Conservation (phyloP, 148 eudicot genomes). For the Rhododendron griersonianum region DNA sequence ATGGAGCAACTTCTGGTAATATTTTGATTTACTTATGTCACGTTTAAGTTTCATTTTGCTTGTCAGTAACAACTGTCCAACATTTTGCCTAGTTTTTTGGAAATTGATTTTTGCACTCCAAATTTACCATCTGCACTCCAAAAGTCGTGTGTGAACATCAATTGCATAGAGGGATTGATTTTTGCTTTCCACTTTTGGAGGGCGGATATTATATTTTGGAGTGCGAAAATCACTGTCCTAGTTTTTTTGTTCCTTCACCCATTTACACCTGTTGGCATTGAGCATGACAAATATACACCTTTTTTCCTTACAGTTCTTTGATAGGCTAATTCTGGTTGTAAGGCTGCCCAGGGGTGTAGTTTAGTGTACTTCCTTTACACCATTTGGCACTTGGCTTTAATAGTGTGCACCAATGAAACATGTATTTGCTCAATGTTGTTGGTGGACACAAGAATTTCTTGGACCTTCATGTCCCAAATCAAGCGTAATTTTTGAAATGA, state of each 20-base stretch:
- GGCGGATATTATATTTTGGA: background rate
- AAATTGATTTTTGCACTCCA: background rate
- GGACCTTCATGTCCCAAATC: conserved; percentile 3
- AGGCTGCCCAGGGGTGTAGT: background rate
- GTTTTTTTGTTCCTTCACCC: background rate
- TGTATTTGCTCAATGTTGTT: background rate
- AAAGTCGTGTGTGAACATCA: background rate
- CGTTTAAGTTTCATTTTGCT: background rate
- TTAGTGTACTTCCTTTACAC: background rate
- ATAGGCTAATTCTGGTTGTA: background rate
- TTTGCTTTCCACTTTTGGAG: background rate
- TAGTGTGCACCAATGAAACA: background rate
- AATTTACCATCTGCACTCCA: background rate
- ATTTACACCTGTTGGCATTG: background rate
- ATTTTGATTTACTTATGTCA: background rate
- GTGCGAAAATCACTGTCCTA: background rate
- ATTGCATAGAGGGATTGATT: background rate
- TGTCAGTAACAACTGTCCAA: background rate
- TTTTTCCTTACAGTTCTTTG: background rate
- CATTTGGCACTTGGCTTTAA: background rate
- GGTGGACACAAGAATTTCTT: background rate
- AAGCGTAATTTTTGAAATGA: background rate
- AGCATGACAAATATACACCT: background rate
- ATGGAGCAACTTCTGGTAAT: conserved; percentile 61
- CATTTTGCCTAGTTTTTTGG: background rate